Evolutionary conservation across 1,284 basidiomycete genomes (phyloP).

Genomic region (Leccinum cinnamomeum): DNA sequence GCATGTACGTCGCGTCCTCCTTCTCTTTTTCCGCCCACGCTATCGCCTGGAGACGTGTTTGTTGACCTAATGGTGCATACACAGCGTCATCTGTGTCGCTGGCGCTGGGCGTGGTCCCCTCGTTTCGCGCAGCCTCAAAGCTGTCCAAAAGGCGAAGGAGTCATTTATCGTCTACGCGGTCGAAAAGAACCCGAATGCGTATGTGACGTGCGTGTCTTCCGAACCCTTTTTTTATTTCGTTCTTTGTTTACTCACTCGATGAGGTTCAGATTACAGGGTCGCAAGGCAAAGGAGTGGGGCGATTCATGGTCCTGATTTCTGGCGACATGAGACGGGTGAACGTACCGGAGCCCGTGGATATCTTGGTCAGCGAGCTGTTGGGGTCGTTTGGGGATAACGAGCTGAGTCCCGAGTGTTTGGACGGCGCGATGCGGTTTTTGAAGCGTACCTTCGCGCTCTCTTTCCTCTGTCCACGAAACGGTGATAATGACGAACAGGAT

Average conservation of each 20-base stretch:
- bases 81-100: slow-evolving; percentile 83
- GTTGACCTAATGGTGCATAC: slow-evolving; percentile 21
- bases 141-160: slow-evolving; percentile 70
- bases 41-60: slow-evolving; percentile 12
- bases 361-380: slow-evolving; percentile 93
- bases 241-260: slow-evolving; percentile 22
- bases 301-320: slow-evolving; percentile 74
- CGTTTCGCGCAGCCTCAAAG: slow-evolving; percentile 83
- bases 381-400: slow-evolving; percentile 99
- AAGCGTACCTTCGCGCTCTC: slow-evolving; percentile 59
- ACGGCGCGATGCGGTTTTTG: slow-evolving; percentile 91
- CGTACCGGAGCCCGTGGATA: slow-evolving; percentile 85
- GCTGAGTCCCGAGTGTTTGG: slow-evolving; percentile 94
- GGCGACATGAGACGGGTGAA: slow-evolving; percentile 92
- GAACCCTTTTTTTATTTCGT: slow-evolving; percentile 5
- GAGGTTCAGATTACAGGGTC: slow-evolving; percentile 71
- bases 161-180: slow-evolving; percentile 80
- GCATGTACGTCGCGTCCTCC: slow-evolving; percentile 47
- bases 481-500: slow-evolving; percentile 54
- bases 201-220: slow-evolving; percentile 73
- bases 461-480: slow-evolving; percentile 1
- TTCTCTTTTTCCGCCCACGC: not conserved
- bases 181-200: slow-evolving; percentile 96
- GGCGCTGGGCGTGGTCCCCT: slow-evolving; percentile 96
- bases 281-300: slow-evolving; percentile 83